phyloP scores from a whole-genome alignment of 176 grass and related monocot genomes.

The Coix lacrymajobi region DNA sequence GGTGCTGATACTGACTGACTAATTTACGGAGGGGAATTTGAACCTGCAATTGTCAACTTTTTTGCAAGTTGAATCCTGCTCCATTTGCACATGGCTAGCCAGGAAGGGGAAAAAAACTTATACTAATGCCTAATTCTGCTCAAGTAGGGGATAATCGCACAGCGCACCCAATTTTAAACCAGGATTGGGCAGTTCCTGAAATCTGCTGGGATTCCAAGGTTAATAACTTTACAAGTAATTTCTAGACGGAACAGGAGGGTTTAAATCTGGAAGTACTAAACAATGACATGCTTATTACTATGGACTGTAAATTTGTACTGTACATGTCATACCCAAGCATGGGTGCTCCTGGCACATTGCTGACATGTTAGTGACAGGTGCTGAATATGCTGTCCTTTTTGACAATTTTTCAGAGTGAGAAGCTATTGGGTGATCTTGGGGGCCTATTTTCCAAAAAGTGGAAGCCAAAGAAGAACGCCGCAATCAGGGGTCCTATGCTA shows the following conservation, averaged over 20 bases:
- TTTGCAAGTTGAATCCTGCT: not conserved
- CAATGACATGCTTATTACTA: not conserved
- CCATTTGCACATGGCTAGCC: not conserved
- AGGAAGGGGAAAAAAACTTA: not conserved
- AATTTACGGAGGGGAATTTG: not conserved
- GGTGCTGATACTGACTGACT: not conserved
- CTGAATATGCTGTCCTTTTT: not conserved
- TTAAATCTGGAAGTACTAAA: not conserved
- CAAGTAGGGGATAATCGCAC: not conserved
- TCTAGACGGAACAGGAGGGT: not conserved
- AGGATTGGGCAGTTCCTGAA: not conserved
- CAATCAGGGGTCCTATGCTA: conserved; percentile 70
- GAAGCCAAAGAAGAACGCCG: conserved; percentile 65
- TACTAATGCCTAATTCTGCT: not conserved
- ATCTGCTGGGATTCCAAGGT: not conserved
- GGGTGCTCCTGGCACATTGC: not conserved
- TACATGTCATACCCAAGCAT: too few relatives aligned
- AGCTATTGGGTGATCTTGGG: conserved; percentile 78
- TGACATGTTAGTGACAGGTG: not conserved
- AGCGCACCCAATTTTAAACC: not conserved
- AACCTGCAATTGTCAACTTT: not conserved
- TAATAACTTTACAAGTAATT: not conserved
- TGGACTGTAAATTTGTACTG: not conserved
- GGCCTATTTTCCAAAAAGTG: conserved; percentile 91
- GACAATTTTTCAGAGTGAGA: conserved; percentile 52